Evolutionary conservation across 495 filamentous ascomycete genomes (phyloP), one percentile per base, ranked within the genome.

Genomic region (Cladorrhinum samala): DNA sequence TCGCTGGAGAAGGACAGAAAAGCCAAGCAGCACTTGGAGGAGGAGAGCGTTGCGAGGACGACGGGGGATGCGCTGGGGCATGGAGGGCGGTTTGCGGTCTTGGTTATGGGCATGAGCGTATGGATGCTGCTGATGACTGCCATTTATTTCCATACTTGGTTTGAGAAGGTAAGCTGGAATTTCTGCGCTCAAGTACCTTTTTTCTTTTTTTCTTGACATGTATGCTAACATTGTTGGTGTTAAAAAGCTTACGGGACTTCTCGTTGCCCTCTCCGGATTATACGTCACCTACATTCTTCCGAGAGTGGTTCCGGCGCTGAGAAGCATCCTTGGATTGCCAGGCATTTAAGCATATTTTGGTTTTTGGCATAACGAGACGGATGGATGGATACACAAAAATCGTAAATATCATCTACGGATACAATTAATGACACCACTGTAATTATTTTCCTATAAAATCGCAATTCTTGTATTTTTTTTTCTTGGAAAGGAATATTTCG

Each of bases 121-220:
- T 96, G 90, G 87, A 97, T 97, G 92, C 68, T 96, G 68, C 75
- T 96, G 45, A 98, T 98, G 93, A 98, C 93, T 39, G 89, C 91
- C 9, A 86, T 90, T 41, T 96, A 91, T 74, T 98, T 98, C 54
- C 93, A 98, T 67, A 96, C 93, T 3, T 96, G 92, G 93, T 83
- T 91, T 64, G 93, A 98, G 73, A 97, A 97, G 85, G 88, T 89
- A 64, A 54, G 77, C 70, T n/a, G n/a, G n/a, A n/a, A n/a, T n/a
- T n/a, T n/a, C n/a, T n/a, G n/a, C n/a, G n/a, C n/a, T n/a, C n/a
- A n/a, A n/a, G n/a, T n/a, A n/a, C n/a, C n/a, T n/a, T n/a, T n/a
- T n/a, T n/a, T n/a, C n/a, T 14, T 20, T 13, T 46, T 30, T 6
- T 9, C 14, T 46, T 30, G 16, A 49, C 9, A 40, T 27, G 38